Evolutionary conservation across 495 filamentous ascomycete species (phyloP), one percentile per base, ranked within the genome.

Genomic region (Diplogelasinospora grovesii): DNA sequence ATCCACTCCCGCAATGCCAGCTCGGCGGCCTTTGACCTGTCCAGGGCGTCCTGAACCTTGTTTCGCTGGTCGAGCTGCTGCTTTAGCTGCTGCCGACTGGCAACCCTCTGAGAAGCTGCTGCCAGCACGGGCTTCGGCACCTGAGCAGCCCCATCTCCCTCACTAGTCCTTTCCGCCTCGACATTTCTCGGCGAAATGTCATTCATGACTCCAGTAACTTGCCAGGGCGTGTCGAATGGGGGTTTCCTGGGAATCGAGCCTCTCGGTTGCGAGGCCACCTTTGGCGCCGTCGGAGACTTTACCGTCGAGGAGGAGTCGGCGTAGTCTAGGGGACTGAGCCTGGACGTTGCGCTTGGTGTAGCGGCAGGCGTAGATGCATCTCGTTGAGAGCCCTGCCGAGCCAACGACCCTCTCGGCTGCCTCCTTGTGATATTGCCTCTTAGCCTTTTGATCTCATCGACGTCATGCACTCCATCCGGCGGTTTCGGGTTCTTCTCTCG

Each of bases 401-500:
- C n/a, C 3, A 75, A 64, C 7, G 74, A 77, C 34, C 74, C 79
- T 45, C 79, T 75, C 3, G 84, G 77, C 60, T 89, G 83, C 44
- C 88, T 71, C 28, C 89, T 76, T 29, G 89, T 95, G 64, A 95
- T 89, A 22, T 77, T 75, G 28, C 83, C 81, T 41, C 89, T 76
- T 48, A 92, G 69, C 57, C 81, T 83, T 52, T 78, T 72, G 56
- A 95, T 95, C 61, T 84, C 85, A 5, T 88, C 85, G 22, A 94
- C 83, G 65, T 93, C 73, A 61, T 95, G 89, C 29, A 93, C 54
- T 7, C 87, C 88, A 62, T 95, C 89, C 3, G 86, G 74, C 2
- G 79, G 68, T 53, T 85, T 87, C 4, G 82, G 80, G 54, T 95
- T 94, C 63, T 85, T 89, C 49, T 83, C 80, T 56, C 85, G 86